phyloP scores from a whole-genome alignment of 2,329 filamentous ascomycete genomes.

The Bipolaris oryzae region DNA sequence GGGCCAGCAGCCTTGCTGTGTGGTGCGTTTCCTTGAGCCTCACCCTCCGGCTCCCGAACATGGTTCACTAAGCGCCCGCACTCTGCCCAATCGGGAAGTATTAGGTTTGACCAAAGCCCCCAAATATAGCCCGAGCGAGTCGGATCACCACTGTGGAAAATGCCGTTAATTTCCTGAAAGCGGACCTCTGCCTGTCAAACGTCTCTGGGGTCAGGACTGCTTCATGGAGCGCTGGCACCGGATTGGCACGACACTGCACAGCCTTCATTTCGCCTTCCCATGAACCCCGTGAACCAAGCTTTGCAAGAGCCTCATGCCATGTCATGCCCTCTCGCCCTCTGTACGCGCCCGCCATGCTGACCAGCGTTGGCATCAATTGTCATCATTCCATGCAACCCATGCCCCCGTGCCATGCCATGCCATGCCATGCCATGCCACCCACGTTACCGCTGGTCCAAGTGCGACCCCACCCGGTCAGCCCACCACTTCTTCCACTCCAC shows the following conservation, averaged over 20 bases:
- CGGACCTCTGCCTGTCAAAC: constrained; percentile 30
- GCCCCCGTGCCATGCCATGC: no score
- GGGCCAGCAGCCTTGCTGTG: constrained; percentile 22
- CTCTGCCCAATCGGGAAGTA: constrained; percentile 22
- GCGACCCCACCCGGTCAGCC: constrained; percentile 59
- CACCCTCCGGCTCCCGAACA: constrained; percentile 30
- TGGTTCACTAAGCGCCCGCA: constrained; percentile 39
- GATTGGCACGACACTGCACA: constrained; percentile 21
- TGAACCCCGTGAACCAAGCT: not conserved
- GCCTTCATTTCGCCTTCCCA: constrained; percentile 24
- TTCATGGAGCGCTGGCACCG: constrained; percentile 21
- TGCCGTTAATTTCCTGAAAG: constrained; percentile 39
- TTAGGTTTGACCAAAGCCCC: constrained; percentile 33
- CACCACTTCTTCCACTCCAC: constrained; percentile 82
- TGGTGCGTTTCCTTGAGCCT: constrained; percentile 34
- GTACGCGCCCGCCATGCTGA: constrained; percentile 35
- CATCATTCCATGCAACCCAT: constrained; percentile 5
- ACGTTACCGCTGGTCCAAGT: constrained; percentile 21
- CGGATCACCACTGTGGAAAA: constrained; percentile 30
- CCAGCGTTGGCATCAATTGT: constrained; percentile 5
- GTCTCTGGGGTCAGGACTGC: constrained; percentile 19
- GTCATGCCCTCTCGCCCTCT: constrained; percentile 23
- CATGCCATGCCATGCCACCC: not conserved
- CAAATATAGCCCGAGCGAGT: constrained; percentile 44
- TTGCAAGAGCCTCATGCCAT: constrained; percentile 27